phyloP scores from a whole-genome alignment of 371 early-diverging fungal species.

The Rhizopus stolonifer region DNA sequence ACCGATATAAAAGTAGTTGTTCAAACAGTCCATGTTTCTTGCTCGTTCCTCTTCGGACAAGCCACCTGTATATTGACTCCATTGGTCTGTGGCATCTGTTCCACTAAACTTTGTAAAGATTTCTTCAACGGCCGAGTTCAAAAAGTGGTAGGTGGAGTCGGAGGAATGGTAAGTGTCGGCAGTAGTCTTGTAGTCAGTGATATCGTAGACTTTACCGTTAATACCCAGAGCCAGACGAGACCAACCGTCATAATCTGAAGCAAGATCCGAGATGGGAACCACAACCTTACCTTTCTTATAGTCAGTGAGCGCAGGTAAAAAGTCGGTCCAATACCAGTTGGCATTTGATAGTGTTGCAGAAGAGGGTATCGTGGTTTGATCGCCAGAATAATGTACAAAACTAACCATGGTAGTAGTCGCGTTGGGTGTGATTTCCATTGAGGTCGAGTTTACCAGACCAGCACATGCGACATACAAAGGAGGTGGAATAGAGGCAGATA shows the following conservation, averaged over 20 bases:
- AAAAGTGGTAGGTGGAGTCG: constrained; percentile 27
- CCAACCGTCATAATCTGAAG: constrained; percentile 32
- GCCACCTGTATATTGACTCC: constrained; percentile 29
- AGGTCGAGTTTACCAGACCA: constrained; percentile 36
- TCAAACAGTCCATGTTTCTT: constrained; percentile 63
- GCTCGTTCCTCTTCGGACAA: constrained; percentile 27
- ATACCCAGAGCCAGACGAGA: constrained; percentile 54
- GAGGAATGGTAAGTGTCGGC: constrained; percentile 35
- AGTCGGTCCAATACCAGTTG: constrained; percentile 62
- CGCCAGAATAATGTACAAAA: constrained; percentile 33
- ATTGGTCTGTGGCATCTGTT: constrained; percentile 57
- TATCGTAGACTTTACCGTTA: constrained; percentile 68
- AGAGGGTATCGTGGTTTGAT: constrained; percentile 2
- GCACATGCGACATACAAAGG: constrained; percentile 60
- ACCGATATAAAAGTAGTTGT: constrained; percentile 81
- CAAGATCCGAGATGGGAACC: constrained; percentile 30
- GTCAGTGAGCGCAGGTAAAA: constrained; percentile 55
- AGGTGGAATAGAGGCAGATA: constrained; percentile 64
- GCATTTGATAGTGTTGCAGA: background rate
- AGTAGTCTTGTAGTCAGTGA: constrained; percentile 60
- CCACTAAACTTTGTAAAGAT: constrained; percentile 64
- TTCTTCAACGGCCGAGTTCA: constrained; percentile 44
- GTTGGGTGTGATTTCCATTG: constrained; percentile 28
- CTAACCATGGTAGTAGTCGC: constrained; percentile 5
- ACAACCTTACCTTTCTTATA: constrained; percentile 67